These are phyloP conservation scores for Nannizziopsis barbatae DNA, from an alignment of 2,329 filamentous ascomycete genomes.

Conservation along the genomic window DNA sequence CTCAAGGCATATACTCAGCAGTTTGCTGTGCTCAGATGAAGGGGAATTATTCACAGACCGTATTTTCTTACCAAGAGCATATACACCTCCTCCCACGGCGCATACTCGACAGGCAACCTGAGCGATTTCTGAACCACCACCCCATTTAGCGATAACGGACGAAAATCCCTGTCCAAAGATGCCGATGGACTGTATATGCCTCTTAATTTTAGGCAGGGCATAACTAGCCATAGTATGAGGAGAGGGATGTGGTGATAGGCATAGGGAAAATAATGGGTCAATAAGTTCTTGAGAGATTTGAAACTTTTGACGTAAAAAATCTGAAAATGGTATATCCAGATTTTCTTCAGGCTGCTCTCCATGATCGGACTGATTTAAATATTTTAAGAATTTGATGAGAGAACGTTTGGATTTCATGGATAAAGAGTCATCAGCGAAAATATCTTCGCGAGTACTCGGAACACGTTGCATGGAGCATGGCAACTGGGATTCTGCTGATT, in stretches of 20 bases:
- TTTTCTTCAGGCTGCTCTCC: conserved; percentile 47
- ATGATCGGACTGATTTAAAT: conserved; percentile 54
- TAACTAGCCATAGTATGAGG: conserved; percentile 51
- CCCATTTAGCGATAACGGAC: conserved; percentile 85
- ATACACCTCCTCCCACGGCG: conserved; percentile 82
- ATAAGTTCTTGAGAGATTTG: conserved; percentile 58
- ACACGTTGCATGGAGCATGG: conserved; percentile 53
- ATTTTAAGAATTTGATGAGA: conserved; percentile 89
- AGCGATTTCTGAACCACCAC: conserved; percentile 73
- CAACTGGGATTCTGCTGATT: conserved; percentile 17
- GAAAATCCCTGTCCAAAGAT: conserved; percentile 81
- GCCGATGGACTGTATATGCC: conserved; percentile 76
- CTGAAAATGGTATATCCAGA: conserved; percentile 42
- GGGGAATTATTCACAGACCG: conserved; percentile 19
- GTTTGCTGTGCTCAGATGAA: conserved; percentile 14
- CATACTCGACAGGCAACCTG: conserved; percentile 85
- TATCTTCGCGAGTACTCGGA: conserved; percentile 80
- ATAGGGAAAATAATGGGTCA: conserved; percentile 56
- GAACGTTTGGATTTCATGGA: conserved; percentile 70
- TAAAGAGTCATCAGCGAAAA: conserved; percentile 68
- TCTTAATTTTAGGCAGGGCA: conserved; percentile 61
- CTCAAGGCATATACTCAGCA: conserved; percentile 25
- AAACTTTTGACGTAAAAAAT: conserved; percentile 44
- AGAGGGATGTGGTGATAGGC: conserved; percentile 53
- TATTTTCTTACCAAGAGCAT: conserved; percentile 68